Conservation (phyloP, 2,329 filamentous ascomycete genomes). For the Piedraia hortae region DNA sequence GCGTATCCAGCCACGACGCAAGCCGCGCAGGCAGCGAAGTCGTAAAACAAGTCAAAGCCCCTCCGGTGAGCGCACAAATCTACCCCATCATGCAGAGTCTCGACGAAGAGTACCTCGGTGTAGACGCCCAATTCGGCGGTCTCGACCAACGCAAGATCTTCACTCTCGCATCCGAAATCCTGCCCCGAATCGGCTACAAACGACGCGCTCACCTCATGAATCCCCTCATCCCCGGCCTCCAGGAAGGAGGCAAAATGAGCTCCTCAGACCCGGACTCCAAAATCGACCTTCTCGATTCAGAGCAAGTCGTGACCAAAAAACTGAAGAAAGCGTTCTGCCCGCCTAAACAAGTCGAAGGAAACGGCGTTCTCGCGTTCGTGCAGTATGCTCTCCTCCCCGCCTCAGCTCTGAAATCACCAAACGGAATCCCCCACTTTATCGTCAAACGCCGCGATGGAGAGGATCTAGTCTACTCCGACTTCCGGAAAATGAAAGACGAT, state of each 20-base stretch:
- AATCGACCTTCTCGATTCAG: constrained; percentile 68
- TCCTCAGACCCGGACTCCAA: constrained; percentile 47
- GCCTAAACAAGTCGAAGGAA: constrained; percentile 52
- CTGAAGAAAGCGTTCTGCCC: constrained; percentile 59
- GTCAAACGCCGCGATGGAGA: constrained; percentile 40
- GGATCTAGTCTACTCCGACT: constrained; percentile 51
- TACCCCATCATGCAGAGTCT: constrained; percentile 76
- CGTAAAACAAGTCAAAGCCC: constrained; percentile 69
- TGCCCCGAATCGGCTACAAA: constrained; percentile 66
- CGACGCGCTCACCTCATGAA: constrained; percentile 51
- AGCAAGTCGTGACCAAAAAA: constrained; percentile 54
- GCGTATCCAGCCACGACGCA: constrained; percentile 52
- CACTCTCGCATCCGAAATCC: constrained; percentile 53
- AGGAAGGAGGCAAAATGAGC: constrained; percentile 54
- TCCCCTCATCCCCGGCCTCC: constrained; percentile 67
- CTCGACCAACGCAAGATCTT: constrained; percentile 76
- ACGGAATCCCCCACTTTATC: constrained; percentile 30
- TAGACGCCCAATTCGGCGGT: constrained; percentile 71
- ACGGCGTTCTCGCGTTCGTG: constrained; percentile 64
- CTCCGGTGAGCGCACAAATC: constrained; percentile 43
- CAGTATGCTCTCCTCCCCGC: constrained; percentile 69
- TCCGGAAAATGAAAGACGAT: constrained; percentile 49
- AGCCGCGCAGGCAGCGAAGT: constrained; percentile 81
- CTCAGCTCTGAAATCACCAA: constrained; percentile 29
- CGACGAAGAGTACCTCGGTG: constrained; percentile 68